Conservation (phyloP, 345 rosid species). For the Acer negundo region DNA sequence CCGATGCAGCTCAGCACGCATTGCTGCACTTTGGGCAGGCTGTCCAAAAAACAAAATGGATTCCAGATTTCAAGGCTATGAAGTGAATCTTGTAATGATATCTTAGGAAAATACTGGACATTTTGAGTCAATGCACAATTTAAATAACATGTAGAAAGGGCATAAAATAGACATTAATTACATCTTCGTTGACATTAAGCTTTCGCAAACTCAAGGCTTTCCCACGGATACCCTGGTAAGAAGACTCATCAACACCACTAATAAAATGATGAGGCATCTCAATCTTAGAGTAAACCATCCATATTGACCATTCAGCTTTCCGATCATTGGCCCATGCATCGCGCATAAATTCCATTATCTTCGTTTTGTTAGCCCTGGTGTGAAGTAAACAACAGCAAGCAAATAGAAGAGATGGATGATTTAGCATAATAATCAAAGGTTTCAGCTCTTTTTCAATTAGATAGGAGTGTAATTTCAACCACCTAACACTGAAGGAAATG, state of each 20-base stretch:
- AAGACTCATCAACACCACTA: conserved; percentile 66
- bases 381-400: conserved; percentile 16
- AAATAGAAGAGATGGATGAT: conserved; percentile 9
- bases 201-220: conserved; percentile 66
- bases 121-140: neutral
- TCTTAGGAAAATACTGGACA: neutral
- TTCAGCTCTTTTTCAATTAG: neutral
- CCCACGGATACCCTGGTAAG: conserved; percentile 51
- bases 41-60: conserved; percentile 31
- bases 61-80: conserved; percentile 20
- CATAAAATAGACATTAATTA: conserved; percentile 27
- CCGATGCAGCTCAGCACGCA: conserved; percentile 94
- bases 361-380: conserved; percentile 63
- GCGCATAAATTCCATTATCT: conserved; percentile 61
- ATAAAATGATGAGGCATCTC: conserved; percentile 91
- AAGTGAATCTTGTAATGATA: conserved; percentile 9
- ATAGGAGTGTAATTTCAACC: neutral
- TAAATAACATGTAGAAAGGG: neutral
- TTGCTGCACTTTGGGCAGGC: conserved; percentile 83
- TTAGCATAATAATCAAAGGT: neutral
- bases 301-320: conserved; percentile 95
- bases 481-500: neutral
- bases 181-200: conserved; percentile 62
- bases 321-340: conserved; percentile 82
- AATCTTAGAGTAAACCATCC: conserved; percentile 95